Evolutionary conservation across 805 yeast genomes (phyloP).

Genomic region (Candida parachauliodes): DNA sequence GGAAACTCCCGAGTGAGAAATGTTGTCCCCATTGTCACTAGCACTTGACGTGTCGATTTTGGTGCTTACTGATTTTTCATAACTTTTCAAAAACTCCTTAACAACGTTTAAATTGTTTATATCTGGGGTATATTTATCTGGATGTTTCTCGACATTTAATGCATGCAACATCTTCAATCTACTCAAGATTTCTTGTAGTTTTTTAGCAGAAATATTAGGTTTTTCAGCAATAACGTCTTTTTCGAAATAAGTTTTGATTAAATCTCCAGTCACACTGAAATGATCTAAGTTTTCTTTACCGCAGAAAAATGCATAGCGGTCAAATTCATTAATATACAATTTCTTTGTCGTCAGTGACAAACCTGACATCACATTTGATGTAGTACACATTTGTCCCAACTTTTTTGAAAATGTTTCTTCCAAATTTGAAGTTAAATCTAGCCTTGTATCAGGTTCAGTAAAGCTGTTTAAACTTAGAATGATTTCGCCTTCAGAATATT

Average conservation of each 20-base stretch:
- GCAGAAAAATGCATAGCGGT: slow-evolving; percentile 11
- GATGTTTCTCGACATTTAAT: slow-evolving; percentile 7
- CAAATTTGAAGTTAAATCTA: not conserved
- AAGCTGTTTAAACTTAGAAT: slow-evolving; percentile 7
- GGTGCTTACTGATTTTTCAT: not conserved
- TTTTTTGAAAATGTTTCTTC: slow-evolving; percentile 6
- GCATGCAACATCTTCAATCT: slow-evolving; percentile 8
- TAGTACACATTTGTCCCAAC: slow-evolving; percentile 7
- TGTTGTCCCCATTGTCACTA: slow-evolving; percentile 5
- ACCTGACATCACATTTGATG: slow-evolving; percentile 5
- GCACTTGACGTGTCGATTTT: slow-evolving; percentile 1
- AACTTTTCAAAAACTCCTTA: slow-evolving; percentile 5
- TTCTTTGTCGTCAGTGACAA: slow-evolving; percentile 7
- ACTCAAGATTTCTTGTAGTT: slow-evolving; percentile 8
- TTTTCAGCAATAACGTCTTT: slow-evolving; percentile 3
- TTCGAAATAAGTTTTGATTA: slow-evolving; percentile 5
- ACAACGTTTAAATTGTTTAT: slow-evolving; percentile 8
- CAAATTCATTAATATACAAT: slow-evolving; percentile 9
- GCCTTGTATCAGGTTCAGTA: not conserved
- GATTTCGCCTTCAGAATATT: slow-evolving; percentile 11
- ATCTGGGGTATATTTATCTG: slow-evolving; percentile 1
- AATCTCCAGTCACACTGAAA: slow-evolving; percentile 8
- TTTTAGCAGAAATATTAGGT: slow-evolving; percentile 6
- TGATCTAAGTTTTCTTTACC: slow-evolving; percentile 7
- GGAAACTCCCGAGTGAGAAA: slow-evolving; percentile 6